Evolutionary conservation across 2,329 filamentous ascomycete species (phyloP).

Genomic region (Neonectria magnoliae): DNA sequence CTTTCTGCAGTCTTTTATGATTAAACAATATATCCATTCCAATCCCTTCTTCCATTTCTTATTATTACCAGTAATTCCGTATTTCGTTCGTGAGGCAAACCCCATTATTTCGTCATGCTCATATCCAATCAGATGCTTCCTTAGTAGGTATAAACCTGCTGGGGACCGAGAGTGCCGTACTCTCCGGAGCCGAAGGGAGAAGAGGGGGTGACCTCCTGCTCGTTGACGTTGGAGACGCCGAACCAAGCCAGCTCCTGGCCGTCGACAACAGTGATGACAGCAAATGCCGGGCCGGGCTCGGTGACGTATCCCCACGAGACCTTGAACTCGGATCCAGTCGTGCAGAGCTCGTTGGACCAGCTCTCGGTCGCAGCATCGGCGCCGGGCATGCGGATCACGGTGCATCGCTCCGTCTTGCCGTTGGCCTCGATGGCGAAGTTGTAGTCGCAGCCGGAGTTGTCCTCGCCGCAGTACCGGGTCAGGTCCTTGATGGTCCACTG

Average conservation of each 20-base stretch:
- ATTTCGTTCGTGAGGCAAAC: background rate
- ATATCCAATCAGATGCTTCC: background rate
- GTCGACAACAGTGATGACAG: constrained; percentile 29
- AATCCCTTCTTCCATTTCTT: background rate
- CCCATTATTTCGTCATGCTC: background rate
- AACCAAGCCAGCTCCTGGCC: constrained; percentile 36
- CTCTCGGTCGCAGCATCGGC: constrained; percentile 27
- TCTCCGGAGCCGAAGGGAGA: constrained; percentile 30
- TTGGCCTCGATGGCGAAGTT: constrained; percentile 29
- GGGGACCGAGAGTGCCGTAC: constrained; percentile 25
- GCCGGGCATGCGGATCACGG: constrained; percentile 28
- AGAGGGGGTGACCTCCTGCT: constrained; percentile 25
- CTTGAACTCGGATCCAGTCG: constrained; percentile 20
- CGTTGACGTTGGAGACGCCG: constrained; percentile 30
- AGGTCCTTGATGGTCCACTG: constrained; percentile 27
- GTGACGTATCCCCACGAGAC: constrained; percentile 34
- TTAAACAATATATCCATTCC: background rate
- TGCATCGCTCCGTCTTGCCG: constrained; percentile 30
- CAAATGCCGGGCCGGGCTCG: constrained; percentile 30
- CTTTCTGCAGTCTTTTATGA: background rate
- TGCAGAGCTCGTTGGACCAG: constrained; percentile 31
- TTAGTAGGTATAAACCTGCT: constrained; percentile 34
- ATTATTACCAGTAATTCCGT: background rate
- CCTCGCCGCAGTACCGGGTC: constrained; percentile 31
- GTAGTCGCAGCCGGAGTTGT: constrained; percentile 30